Conservation (phyloP, 345 rosid species). For the Acer saccharum region DNA sequence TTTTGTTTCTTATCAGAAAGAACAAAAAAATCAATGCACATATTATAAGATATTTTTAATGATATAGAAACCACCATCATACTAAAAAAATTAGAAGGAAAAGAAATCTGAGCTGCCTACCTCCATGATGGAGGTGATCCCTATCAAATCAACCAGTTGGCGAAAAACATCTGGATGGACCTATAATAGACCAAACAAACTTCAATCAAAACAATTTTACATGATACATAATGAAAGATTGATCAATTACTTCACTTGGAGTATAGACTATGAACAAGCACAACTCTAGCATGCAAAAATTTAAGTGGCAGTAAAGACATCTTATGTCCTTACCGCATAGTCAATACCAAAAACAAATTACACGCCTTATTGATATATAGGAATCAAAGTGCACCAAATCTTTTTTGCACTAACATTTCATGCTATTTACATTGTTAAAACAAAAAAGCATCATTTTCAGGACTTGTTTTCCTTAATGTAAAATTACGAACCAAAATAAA, state of each 20-base stretch:
- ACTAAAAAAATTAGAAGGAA: not conserved
- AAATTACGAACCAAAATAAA: not conserved
- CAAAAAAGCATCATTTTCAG: not conserved
- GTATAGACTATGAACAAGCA: constrained; percentile 11
- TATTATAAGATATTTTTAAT: constrained; percentile 5
- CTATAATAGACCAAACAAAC: constrained; percentile 40
- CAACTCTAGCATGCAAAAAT: constrained; percentile 4
- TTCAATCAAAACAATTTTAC: not conserved
- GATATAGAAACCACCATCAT: constrained; percentile 14
- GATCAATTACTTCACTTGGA: not conserved
- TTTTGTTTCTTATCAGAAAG: not conserved
- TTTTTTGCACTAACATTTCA: not conserved
- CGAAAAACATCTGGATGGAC: constrained; percentile 84
- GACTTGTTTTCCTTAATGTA: not conserved
- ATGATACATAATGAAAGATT: not conserved
- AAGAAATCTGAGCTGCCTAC: constrained; percentile 35
- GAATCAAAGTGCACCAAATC: not conserved
- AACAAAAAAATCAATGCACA: not conserved
- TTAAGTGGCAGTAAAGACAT: not conserved
- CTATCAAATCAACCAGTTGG: constrained; percentile 93
- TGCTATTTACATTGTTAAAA: not conserved
- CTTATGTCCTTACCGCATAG: not conserved
- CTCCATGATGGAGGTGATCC: constrained; percentile 99
- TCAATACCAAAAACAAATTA: not conserved
- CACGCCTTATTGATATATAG: not conserved